Evolutionary conservation across 208 protist species (phyloP).

Genomic region (Lotmaria passim): DNA sequence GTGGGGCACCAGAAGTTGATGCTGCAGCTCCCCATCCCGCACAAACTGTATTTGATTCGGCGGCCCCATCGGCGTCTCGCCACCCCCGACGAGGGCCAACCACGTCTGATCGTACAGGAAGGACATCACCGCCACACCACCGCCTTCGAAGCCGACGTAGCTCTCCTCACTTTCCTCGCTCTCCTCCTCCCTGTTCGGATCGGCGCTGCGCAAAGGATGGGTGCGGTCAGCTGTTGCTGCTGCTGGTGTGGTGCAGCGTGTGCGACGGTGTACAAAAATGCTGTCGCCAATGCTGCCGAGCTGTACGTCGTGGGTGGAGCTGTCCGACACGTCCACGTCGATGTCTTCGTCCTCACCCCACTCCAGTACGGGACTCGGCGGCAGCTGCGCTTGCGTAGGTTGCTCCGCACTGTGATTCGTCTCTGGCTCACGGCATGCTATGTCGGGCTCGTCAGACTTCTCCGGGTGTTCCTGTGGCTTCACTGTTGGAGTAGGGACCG

Average conservation of each 20-base stretch:
- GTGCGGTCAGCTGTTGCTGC: neutral
- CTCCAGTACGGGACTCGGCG: conserved; percentile 1
- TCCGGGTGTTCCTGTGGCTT: no score
- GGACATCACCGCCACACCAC: conserved; percentile 65
- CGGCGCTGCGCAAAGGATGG: no score
- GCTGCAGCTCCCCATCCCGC: conserved; percentile 19
- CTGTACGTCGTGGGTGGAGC: neutral
- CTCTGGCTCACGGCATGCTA: no score
- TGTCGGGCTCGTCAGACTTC: no score
- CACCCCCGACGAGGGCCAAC: conserved; percentile 68
- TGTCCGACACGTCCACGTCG: neutral
- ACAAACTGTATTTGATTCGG: conserved; percentile 34
- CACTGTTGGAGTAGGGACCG: no score
- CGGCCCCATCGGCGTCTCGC: conserved; percentile 50
- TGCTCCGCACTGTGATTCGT: no score
- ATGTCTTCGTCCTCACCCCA: conserved; percentile 23
- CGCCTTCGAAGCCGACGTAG: conserved; percentile 37
- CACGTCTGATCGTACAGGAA: conserved; percentile 64
- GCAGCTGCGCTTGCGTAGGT: no score
- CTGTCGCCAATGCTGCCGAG: conserved; percentile 8
- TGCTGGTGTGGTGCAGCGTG: neutral
- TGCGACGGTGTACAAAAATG: neutral
- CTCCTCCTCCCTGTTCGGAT: neutral
- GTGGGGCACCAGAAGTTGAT: conserved; percentile 17
- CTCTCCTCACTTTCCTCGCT: conserved; percentile 10